Base-by-base conservation (phyloP, 352 stramenopile genomes). In the Blastocystis hominis region DNA sequence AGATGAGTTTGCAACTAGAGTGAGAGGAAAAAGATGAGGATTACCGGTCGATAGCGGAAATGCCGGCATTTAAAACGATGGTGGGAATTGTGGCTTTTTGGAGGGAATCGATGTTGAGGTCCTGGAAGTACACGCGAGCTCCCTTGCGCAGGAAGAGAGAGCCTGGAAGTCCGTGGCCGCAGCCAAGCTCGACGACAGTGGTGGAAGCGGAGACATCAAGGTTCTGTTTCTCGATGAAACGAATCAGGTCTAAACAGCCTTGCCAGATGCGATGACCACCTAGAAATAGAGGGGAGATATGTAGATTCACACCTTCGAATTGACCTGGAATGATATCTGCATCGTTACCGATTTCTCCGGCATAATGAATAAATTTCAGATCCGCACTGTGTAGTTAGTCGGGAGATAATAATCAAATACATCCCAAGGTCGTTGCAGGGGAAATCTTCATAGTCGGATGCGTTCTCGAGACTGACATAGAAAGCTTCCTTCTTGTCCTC, bases 271-370 rank as follows among this genome's bases (percentile, higher is more conserved):
- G 44, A 42, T 84, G 72, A 46, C 72, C 72, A 30, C 62, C 62
- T 72, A 44, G 4, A 15, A 42, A 7, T 72, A 20, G 44, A 50
- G 10, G 9, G 34, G 17, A 2, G n/a, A n/a, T n/a, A 72, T 46
- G 10, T 50, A 72, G 17, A 3, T 1, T 20, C 34, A 20, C 62
- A 72, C 72, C 72, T 46, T 84, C 72, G 68, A 84, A 84, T 24
- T 84, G 53, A 46, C 72, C 72, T 1, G 72, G 72, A 84, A 84
- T 64, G 72, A 84, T 84, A 30, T 84, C 72, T n/a, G 46, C 62
- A 15, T 47, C 44, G 30, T 46, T 44, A 1, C 72, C 72, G 17
- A 84, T 53, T n/a, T 63, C 44, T n/a, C 72, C 72, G 13, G 72
- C 72, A 46, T 84, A 84, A 34, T 84, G 72, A 34, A 84, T 84